Percentiles rank a stretch among this genome's conserved stretches.
phyloP scores from a whole-genome alignment of 495 filamentous ascomycete species.

The Chaetomium tenue region DNA sequence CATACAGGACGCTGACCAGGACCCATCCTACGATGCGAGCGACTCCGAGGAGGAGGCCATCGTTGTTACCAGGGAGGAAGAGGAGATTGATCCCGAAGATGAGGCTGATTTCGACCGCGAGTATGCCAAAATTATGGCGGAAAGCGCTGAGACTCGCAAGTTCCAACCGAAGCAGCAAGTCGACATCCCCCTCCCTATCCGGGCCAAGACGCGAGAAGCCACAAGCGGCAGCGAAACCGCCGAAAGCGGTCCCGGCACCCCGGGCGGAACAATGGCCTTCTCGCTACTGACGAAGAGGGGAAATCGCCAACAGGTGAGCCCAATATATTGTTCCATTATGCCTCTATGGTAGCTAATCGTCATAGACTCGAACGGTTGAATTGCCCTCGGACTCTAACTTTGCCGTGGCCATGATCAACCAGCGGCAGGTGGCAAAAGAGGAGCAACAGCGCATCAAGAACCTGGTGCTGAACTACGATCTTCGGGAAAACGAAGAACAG shows the following conservation, averaged over 20 bases:
- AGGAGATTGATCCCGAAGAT: constrained; percentile 87
- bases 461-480: constrained; percentile 92
- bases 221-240: constrained; percentile 44
- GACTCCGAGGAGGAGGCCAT: constrained; percentile 82
- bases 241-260: constrained; percentile 27
- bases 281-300: constrained; percentile 94
- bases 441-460: constrained; percentile 98
- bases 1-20: constrained; percentile 44
- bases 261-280: constrained; percentile 75
- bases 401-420: constrained; percentile 90
- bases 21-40: constrained; percentile 50
- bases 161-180: constrained; percentile 95
- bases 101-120: constrained; percentile 98
- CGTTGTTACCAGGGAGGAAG: constrained; percentile 82
- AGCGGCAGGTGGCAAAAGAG: constrained; percentile 90
- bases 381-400: constrained; percentile 92
- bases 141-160: constrained; percentile 89
- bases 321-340: neutral
- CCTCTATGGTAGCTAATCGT: neutral
- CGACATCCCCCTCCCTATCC: constrained; percentile 89
- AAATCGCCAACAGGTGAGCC: constrained; percentile 82
- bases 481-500: constrained; percentile 70
- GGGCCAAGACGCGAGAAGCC: constrained; percentile 64
- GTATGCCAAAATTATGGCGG: constrained; percentile 97
- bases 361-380: constrained; percentile 86